phyloP scores from a whole-genome alignment of 495 filamentous ascomycete genomes.

The Podospora fimiseda region DNA sequence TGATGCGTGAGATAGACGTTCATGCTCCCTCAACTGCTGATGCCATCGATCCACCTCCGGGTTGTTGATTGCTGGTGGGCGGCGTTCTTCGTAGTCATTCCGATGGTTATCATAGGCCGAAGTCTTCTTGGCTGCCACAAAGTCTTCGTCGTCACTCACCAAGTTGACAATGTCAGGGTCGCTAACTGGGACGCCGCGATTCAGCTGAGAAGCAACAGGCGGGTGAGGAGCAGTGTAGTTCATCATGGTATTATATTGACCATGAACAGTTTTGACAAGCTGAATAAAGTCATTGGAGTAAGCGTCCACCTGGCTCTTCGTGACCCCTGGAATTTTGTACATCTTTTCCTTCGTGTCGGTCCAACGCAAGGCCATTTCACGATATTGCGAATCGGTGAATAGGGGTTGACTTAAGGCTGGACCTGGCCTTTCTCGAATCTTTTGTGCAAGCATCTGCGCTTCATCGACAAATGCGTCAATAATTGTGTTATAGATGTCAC shows the following conservation, averaged over 20 bases:
- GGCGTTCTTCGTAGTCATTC: neutral
- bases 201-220: conserved; percentile 32
- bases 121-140: conserved; percentile 12
- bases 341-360: conserved; percentile 55
- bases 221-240: neutral
- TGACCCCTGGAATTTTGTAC: conserved; percentile 60
- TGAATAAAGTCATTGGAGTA: conserved; percentile 63
- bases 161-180: conserved; percentile 63
- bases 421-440: conserved; percentile 58
- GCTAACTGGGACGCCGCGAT: too few species aligned
- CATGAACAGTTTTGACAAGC: conserved; percentile 51
- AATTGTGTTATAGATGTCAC: conserved; percentile 41
- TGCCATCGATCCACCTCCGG: neutral
- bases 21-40: neutral
- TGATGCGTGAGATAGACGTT: neutral
- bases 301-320: conserved; percentile 59
- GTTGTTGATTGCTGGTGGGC: neutral
- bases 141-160: conserved; percentile 49
- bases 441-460: conserved; percentile 60
- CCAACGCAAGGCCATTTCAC: conserved; percentile 78
- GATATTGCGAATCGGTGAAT: conserved; percentile 72
- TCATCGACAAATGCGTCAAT: conserved; percentile 63
- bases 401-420: conserved; percentile 56
- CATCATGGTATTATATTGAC: conserved; percentile 56
- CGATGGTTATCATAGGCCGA: conserved; percentile 7